A percentile compares a stretch with the other conserved stretches of the same genome.
Evolutionary conservation across 805 yeast genomes (phyloP).

Genomic region (Teunomyces stri): DNA sequence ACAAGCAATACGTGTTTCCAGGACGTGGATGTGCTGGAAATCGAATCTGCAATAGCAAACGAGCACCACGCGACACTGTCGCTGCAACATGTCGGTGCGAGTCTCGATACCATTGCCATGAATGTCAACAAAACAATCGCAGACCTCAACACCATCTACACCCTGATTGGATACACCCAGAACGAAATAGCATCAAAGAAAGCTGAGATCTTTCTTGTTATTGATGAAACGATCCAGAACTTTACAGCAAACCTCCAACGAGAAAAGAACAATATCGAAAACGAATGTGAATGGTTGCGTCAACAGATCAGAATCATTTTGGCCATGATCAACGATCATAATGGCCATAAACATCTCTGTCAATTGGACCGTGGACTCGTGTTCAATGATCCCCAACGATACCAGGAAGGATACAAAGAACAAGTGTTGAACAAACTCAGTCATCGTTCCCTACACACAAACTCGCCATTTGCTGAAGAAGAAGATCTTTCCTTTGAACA

Average conservation of each 20-base stretch:
- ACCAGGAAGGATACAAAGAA: conserved; percentile 29
- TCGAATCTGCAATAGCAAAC: conserved; percentile 7
- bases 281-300: conserved; percentile 46
- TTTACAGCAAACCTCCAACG: conserved; percentile 31
- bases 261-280: conserved; percentile 37
- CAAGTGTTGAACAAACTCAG: conserved; percentile 19
- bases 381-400: conserved; percentile 23
- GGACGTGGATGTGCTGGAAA: conserved; percentile 7
- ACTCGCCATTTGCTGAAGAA: conserved; percentile 26
- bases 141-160: conserved; percentile 47
- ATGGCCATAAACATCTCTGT: conserved; percentile 25
- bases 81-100: not conserved
- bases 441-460: conserved; percentile 11
- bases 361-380: conserved; percentile 30
- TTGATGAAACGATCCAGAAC: conserved; percentile 48
- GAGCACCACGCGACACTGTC: not conserved
- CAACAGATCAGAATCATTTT: conserved; percentile 41
- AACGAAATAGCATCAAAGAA: conserved; percentile 49
- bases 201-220: conserved; percentile 45
- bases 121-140: conserved; percentile 36
- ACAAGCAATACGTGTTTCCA: not conserved
- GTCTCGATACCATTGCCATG: conserved; percentile 30
- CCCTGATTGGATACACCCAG: conserved; percentile 54
- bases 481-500: conserved; percentile 14
- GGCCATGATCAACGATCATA: conserved; percentile 37